Base-by-base conservation (phyloP, 1,284 basidiomycete species). In the Sanghuangporus weigelae region DNA sequence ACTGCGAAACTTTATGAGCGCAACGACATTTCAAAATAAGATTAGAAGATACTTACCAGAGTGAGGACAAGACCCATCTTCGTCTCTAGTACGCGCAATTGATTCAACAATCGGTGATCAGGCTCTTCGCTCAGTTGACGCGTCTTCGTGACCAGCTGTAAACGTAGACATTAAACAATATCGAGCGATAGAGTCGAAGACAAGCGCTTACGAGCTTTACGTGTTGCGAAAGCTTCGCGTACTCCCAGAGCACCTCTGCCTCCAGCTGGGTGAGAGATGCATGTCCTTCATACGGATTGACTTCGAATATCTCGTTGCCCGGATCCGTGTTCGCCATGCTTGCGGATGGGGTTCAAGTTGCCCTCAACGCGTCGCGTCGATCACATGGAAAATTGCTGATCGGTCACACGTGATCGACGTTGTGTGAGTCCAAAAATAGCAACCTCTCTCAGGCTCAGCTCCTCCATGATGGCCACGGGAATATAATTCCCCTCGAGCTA, bases 1-100 rank as follows among this genome's bases (percentile, higher is more conserved):
- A 96, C 89, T 96, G 74, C 2, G 67, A 67, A 54, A 48, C 21
- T n/a, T 21, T 16, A 59, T 23, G 19, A 38, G 35, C 21, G 54
- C 50, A 19, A 48, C 59, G 48, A 49, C 50, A 3, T 26, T 23
- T 31, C 7, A 35, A 19, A 39, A 36, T 66, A 57, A 12, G 50
- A 26, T 35, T n/a, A n/a, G n/a, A n/a, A n/a, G 7, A 16, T 10
- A 63, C 84, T 68, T 69, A 93, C 94, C 76, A 96, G 74, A 0
- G 95, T 96, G 71, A 96, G 77, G 0, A 96, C 93, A 44, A 99
- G 81, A 6, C 93, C 94, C 91, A 98, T 96, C 76, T 97, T 97
- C 72, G 91, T 86, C 74, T 98, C 96, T 51, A 98, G 78, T 1
- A 87, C 82, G 48, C 96, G 82, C 48, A 99, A 74, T 62, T 90